Base-by-base conservation (phyloP, 1,139 yeast genomes). In the Suzukiozyma palmioleophila region DNA sequence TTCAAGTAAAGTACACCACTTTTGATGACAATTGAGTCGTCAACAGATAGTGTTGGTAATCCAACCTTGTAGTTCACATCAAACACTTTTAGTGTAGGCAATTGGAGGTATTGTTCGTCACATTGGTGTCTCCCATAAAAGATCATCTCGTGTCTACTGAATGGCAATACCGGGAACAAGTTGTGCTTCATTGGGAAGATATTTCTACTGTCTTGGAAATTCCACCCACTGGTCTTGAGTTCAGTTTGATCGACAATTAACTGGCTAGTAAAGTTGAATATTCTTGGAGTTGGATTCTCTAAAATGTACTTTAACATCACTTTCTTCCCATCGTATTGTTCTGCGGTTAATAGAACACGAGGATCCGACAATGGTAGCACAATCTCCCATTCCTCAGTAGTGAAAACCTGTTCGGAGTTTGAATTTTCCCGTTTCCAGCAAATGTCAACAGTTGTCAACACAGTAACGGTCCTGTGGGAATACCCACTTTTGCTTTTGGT, bases 241-340 rank as follows among this genome's bases (percentile, higher is more conserved):
- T 47, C 50, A 12, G 40, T 43, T 2, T 50, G 52, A 16, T 40
- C 35, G 5, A 43, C 50, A 3, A 53, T 53, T 35, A 75, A 48
- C 14, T 69, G 60, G 0, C 83, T 71, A 7, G 84, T 68, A 54
- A 84, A 86, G 3, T 79, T 77, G 46, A 86, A 78, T 2, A 81
- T 71, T 40, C 83, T 67, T 3, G 83, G 73, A 0, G 94, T 83
- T 8, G 94, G 89, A 51, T 86, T 86, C 53, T 86, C 95, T 37
- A 86, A 54, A 39, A 73, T 69, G 52, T 78, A 85, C 10, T 56
- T 63, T 31, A 80, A 58, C 27, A 54, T 56, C 27, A 64, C 48
- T 11, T 43, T 49, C 8, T 38, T 40, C 1, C 48, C 46, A 0
- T 48, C 44, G 3, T 46, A 39, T 6, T 45, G 37, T 27, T 53